Percentiles rank a stretch among this genome's conserved stretches.
Conservation (phyloP, 371 early-diverging fungal species). For the Capniomyces stellatus region DNA sequence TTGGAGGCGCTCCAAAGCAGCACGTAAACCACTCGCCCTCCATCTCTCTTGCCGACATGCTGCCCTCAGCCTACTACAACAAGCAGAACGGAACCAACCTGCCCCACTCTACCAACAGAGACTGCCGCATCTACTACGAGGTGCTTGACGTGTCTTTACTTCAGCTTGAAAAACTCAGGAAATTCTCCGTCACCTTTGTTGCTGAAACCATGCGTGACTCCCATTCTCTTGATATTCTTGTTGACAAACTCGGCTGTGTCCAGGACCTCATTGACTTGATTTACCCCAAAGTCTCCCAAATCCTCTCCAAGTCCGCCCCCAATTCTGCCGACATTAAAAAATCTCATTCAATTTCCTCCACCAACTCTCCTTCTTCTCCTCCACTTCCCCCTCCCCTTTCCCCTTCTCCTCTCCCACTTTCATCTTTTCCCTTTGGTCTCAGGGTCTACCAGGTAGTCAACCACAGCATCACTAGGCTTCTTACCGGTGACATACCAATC, state of each 20-base stretch:
- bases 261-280: constrained; percentile 38
- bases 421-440: constrained; percentile 10
- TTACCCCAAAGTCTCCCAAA: constrained; percentile 28
- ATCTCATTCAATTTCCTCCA: background rate
- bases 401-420: background rate
- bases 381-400: background rate
- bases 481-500: constrained; percentile 5
- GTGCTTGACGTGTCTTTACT: constrained; percentile 53
- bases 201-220: constrained; percentile 30
- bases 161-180: constrained; percentile 63
- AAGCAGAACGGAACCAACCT: background rate
- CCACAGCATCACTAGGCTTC: constrained; percentile 21
- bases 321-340: constrained; percentile 13
- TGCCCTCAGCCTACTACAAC: constrained; percentile 5
- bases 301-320: constrained; percentile 18
- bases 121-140: constrained; percentile 52
- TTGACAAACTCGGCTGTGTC: constrained; percentile 37
- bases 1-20: too few species aligned
- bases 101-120: constrained; percentile 1
- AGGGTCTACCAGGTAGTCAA: constrained; percentile 26
- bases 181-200: constrained; percentile 34
- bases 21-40: background rate
- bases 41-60: constrained; percentile 8
- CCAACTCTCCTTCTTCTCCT: constrained; percentile 2
- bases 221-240: constrained; percentile 30